Evolutionary conservation across 768 basidiomycete genomes (phyloP).

Genomic region (Rhodocollybia butyracea): DNA sequence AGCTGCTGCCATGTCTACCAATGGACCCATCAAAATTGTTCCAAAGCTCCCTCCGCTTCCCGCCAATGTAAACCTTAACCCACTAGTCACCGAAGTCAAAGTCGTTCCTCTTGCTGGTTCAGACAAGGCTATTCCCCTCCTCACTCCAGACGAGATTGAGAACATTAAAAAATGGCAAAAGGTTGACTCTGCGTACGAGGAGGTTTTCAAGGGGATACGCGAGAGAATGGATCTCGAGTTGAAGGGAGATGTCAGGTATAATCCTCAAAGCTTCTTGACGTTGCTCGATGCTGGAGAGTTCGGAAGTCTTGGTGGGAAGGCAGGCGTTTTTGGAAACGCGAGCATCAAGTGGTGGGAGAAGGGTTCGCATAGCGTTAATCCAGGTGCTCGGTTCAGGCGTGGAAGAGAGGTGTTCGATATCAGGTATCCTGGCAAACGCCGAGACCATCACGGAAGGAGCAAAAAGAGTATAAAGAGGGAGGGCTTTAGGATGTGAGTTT

Average conservation of each 20-base stretch:
- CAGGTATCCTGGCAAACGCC: conserved; percentile 34
- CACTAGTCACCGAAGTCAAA: conserved; percentile 55
- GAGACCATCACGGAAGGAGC: conserved; percentile 25
- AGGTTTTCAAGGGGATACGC: conserved; percentile 44
- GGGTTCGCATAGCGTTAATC: conserved; percentile 34
- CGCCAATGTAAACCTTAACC: conserved; percentile 45
- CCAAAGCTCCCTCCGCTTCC: conserved; percentile 42
- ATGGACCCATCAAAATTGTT: conserved; percentile 17
- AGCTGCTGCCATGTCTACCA: conserved; percentile 5
- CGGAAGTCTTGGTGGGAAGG: conserved; percentile 16
- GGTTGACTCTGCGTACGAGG: conserved; percentile 58
- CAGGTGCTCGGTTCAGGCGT: conserved; percentile 37
- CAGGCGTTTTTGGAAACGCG: conserved; percentile 38
- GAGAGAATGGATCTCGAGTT: conserved; percentile 51
- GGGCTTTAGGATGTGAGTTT: conserved; percentile 72
- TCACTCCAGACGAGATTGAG: conserved; percentile 48
- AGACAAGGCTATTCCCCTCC: conserved; percentile 48
- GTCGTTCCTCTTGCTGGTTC: conserved; percentile 58
- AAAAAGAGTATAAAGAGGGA: conserved; percentile 59
- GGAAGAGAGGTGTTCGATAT: conserved; percentile 37
- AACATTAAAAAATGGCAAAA: conserved; percentile 62
- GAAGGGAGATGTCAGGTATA: conserved; percentile 23
- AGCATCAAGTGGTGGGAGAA: conserved; percentile 63
- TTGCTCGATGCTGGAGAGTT: conserved; percentile 6
- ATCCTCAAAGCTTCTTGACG: neutral